Percentiles rank a stretch among this genome's conserved stretches.
phyloP scores from a whole-genome alignment of 1,284 basidiomycete species.

The Microbotryum intermedium region DNA sequence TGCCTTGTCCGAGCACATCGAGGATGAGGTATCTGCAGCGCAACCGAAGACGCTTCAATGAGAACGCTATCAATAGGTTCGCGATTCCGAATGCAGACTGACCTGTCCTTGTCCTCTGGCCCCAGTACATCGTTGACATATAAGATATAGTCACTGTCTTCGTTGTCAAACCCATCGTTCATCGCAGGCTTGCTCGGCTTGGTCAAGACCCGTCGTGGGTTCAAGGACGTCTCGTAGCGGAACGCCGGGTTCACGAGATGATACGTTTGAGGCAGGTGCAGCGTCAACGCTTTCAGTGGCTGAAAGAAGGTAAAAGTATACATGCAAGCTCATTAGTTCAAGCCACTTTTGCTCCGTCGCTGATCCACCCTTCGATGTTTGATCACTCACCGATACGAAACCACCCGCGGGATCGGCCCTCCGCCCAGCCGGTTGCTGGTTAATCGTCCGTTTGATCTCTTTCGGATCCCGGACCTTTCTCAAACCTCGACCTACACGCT shows the following conservation, averaged over 20 bases:
- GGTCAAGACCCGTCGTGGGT: conserved; percentile 85
- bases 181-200: conserved; percentile 89
- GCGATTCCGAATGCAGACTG: conserved; percentile 37
- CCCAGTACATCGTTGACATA: conserved; percentile 95
- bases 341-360: background rate
- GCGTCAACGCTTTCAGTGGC: conserved; percentile 81
- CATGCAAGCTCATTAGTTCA: conserved; percentile 4
- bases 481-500: conserved; percentile 39
- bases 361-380: conserved; percentile 53
- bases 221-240: conserved; percentile 83
- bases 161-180: conserved; percentile 93
- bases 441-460: conserved; percentile 61
- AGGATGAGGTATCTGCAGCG: conserved; percentile 82
- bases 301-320: conserved; percentile 35
- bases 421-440: conserved; percentile 51
- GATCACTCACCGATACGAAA: conserved; percentile 34
- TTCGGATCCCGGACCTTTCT: conserved; percentile 57
- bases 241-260: conserved; percentile 85
- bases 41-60: background rate
- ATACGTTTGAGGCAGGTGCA: conserved; percentile 76
- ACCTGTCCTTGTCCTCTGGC: conserved; percentile 73
- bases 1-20: conserved; percentile 95
- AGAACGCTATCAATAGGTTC: background rate
- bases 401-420: conserved; percentile 57
- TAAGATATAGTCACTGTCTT: conserved; percentile 93